Percentiles rank a stretch among this genome's conserved stretches.
These are phyloP conservation scores for Lepidium sativum DNA, from an alignment of 345 rosid genomes.

Conservation along the genomic window DNA sequence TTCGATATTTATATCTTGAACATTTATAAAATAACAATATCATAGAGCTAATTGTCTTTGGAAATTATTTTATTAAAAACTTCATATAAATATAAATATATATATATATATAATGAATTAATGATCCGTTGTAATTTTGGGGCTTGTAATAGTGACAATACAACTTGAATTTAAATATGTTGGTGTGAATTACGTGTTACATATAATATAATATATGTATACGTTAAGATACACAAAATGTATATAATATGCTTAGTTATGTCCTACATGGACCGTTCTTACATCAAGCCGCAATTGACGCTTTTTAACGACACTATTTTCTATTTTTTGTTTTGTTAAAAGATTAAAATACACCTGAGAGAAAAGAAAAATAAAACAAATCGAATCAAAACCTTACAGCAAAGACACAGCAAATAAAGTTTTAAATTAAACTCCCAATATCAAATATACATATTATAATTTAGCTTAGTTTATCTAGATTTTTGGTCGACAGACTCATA, in stretches of 20 bases:
- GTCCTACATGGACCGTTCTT: slow-evolving; percentile 19
- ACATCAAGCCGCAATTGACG: slow-evolving; percentile 28
- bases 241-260: neutral
- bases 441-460: neutral
- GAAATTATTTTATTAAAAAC: too few species aligned
- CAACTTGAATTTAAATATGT: neutral
- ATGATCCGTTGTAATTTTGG: too few species aligned
- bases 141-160: neutral
- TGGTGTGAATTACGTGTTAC: neutral
- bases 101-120: too few species aligned
- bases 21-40: too few species aligned
- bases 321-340: too few species aligned
- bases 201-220: neutral
- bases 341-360: neutral
- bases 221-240: neutral
- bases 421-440: too few species aligned
- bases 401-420: slow-evolving; percentile 4
- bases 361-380: neutral
- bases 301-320: neutral
- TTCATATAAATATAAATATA: too few species aligned
- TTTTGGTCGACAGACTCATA: neutral
- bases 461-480: slow-evolving; percentile 1
- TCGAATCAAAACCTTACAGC: slow-evolving; percentile 12
- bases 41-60: too few species aligned
- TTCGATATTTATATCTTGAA: too few species aligned